These are phyloP conservation scores for Claviceps sp. DNA, from an alignment of 2,329 filamentous ascomycete genomes.

Conservation along the genomic window DNA sequence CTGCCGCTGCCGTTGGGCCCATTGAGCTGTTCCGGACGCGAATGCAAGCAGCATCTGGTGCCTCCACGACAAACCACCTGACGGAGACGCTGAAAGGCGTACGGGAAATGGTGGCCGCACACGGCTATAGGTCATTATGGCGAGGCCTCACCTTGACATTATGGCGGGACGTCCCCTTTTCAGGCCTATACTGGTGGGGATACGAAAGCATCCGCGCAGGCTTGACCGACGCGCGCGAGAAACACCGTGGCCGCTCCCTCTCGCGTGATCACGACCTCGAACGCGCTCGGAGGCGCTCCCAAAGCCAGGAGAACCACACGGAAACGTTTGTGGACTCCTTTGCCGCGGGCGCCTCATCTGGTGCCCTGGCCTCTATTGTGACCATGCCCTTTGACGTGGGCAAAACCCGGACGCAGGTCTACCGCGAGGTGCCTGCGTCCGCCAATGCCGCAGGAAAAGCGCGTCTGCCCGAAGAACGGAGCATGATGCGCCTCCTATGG, in stretches of 20 bases:
- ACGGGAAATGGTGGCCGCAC: constrained; percentile 60
- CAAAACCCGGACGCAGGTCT: constrained; percentile 87
- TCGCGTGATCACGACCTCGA: constrained; percentile 23
- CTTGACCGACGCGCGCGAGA: constrained; percentile 55
- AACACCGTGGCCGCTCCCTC: constrained; percentile 28
- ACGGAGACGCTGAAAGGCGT: constrained; percentile 65
- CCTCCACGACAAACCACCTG: constrained; percentile 54
- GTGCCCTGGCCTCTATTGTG: constrained; percentile 71
- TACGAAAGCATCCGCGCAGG: constrained; percentile 72
- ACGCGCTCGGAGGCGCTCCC: constrained; percentile 37
- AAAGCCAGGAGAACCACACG: constrained; percentile 55
- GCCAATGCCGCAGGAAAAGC: constrained; percentile 20
- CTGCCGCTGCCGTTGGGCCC: constrained; percentile 72
- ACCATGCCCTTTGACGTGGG: constrained; percentile 97
- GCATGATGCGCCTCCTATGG: constrained; percentile 72
- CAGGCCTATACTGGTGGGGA: constrained; percentile 94
- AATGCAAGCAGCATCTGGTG: constrained; percentile 62
- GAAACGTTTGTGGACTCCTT: constrained; percentile 84
- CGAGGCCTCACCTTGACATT: constrained; percentile 79
- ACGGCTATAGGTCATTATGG: constrained; percentile 79
- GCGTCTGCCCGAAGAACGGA: constrained; percentile 54
- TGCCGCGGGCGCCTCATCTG: constrained; percentile 68
- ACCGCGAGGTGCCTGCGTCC: constrained; percentile 37
- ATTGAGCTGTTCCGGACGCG: constrained; percentile 91
- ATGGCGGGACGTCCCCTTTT: constrained; percentile 96